phyloP scores from a whole-genome alignment of 371 early-diverging fungal species.

The Rhizopus sp. region DNA sequence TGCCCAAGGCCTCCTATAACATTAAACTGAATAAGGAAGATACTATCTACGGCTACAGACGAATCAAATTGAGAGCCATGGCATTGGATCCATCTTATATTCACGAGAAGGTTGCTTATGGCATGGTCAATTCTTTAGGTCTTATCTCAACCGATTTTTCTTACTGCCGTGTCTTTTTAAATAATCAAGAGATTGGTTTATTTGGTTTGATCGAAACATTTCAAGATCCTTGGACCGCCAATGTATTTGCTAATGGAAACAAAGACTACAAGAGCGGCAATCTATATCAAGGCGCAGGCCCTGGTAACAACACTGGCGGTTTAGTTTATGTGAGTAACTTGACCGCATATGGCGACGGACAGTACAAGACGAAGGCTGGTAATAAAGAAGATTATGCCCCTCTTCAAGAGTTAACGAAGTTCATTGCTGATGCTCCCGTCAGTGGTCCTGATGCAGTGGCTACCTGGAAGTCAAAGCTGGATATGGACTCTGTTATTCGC shows the following conservation, averaged over 20 bases:
- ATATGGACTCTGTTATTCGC: conserved; percentile 29
- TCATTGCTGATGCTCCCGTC: conserved; percentile 14
- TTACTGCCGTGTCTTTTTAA: no score
- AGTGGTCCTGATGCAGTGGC: conserved; percentile 3
- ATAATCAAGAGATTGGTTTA: no score
- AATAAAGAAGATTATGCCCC: conserved; percentile 3
- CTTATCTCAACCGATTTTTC: conserved; percentile 21
- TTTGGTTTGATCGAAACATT: no score
- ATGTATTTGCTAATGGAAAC: conserved; percentile 34
- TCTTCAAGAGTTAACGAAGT: conserved; percentile 32
- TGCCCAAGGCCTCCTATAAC: conserved; percentile 22
- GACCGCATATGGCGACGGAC: no score
- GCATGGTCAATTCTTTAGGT: conserved; percentile 22
- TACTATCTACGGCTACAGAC: conserved; percentile 28
- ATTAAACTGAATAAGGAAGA: conserved; percentile 15
- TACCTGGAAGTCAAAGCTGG: conserved; percentile 28
- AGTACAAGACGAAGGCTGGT: no score
- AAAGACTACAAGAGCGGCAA: conserved; percentile 33
- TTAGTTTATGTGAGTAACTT: no score
- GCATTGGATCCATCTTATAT: conserved; percentile 35
- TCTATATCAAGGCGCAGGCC: conserved; percentile 30
- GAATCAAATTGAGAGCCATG: conserved; percentile 29
- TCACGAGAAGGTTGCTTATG: conserved; percentile 28
- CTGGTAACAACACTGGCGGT: no score
- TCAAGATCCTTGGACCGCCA: conserved; percentile 35